Base-by-base conservation (phyloP, 108 stramenopile genomes). In the Nitzschia sp. region DNA sequence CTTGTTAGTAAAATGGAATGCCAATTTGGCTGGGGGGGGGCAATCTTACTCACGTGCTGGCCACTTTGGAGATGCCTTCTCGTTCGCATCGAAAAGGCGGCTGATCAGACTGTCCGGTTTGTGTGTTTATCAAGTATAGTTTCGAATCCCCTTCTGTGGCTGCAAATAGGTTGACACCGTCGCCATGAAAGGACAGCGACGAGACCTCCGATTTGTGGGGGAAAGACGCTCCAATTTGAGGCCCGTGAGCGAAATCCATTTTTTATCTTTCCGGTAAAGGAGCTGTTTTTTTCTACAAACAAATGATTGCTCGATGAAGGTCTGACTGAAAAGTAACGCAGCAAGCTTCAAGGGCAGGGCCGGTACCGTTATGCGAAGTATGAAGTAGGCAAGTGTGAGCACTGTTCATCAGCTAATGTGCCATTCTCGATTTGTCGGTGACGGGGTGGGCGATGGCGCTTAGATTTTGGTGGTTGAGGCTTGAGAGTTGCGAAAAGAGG, bases 211-310 rank as follows among this genome's bases (percentile, higher is more conserved):
- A 66, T 50, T 70, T 74, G 46, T 84, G 84, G 6, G 84, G 76
- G 9, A 87, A 79, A 17, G 85, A 82, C 1, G 75, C 73, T 2
- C 80, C 92, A 71, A 90, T 82, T 26, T 85, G 85, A 2, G 71
- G 73, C 4, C 63, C 74, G n/a, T 77, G 83, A 1, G 72, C n/a
- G 67, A 92, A 89, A 58, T 92, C 88, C 91, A 92, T 89, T 25
- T 23, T 60, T 41, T 60, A 15, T 38, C 2, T n/a, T 41, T 60
- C 11, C 16, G 26, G 23, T 57, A n/a, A n/a, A n/a, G n/a, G n/a
- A n/a, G n/a, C n/a, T n/a, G n/a, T n/a, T n/a, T n/a, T n/a, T n/a
- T n/a, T n/a, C n/a, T n/a, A n/a, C n/a, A n/a, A n/a, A n/a, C n/a
- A n/a, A n/a, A n/a, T n/a, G n/a, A n/a, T n/a, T n/a, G n/a, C n/a